Evolutionary conservation across 2,329 filamentous ascomycete species (phyloP), one percentile per base, ranked within the genome.

Genomic region (Cercospora sp.): DNA sequence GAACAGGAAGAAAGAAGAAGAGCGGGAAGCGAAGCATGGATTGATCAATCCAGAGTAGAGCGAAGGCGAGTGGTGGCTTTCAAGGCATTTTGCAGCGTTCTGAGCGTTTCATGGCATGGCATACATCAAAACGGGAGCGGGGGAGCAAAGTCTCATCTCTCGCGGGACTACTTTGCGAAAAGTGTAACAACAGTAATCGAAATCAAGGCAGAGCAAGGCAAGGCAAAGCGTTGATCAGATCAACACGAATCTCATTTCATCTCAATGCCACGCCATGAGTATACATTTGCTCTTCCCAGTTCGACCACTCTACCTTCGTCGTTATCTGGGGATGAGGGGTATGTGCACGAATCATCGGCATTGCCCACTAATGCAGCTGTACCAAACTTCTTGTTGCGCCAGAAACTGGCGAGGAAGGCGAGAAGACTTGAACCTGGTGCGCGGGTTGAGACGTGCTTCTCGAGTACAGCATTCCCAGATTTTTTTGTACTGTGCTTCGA

Each of bases 1-100:
- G 61, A 97, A 98, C 72, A 85, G 89, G 74, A 82, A 82, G 73
- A 81, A 72, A 57, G 49, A 53, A n/a, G 61, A 49, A 3, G 61
- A 63, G 30, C 61, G 61, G 16, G 61, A 64, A 49, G 61, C 61
- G 12, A n/a, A 8, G 53, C 24, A 30, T 57, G 53, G 24, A 10
- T n/a, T 57, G 10, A 28, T 30, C 2, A 6, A 57, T 57, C 24
- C 53, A 5, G 53, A 57, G 16, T 57, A 57, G 18, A 24, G 8
- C 3, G n/a, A 2, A n/a, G 43, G n/a, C 12, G 34, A 1, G 34
- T 13, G 43, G 8, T 12, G n/a, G 24, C 43, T 21, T 28, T 57
- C 8, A 9, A 28, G 53, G 24, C 28, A 28, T 57, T 28, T 9
- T 57, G 53, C 53, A 57, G 53, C 53, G 53, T 57, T 57, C 24